Percentiles rank a stretch among this genome's conserved stretches.
phyloP scores from a whole-genome alignment of 2,329 filamentous ascomycete species.

The Trichophyton simii region DNA sequence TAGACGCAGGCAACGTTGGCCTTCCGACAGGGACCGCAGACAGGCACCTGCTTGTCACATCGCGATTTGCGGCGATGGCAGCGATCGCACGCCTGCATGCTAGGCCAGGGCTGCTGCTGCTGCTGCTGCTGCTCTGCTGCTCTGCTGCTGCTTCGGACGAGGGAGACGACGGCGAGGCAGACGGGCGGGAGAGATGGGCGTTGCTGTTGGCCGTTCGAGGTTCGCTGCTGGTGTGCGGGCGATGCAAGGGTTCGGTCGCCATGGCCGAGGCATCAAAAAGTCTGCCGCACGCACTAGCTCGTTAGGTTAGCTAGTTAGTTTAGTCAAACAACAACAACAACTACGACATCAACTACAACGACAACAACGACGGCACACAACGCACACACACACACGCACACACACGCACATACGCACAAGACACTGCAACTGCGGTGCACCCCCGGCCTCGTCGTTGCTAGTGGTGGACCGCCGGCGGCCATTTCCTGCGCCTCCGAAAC shows the following conservation, averaged over 20 bases:
- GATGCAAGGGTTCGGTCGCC: not conserved
- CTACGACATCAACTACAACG: too few relatives aligned
- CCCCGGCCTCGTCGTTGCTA: not conserved
- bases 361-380: too few relatives aligned
- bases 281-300: not conserved
- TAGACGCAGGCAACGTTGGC: slow-evolving; percentile 23
- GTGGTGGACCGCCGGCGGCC: not conserved
- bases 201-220: too few relatives aligned
- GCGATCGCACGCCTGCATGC: slow-evolving; percentile 26
- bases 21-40: slow-evolving; percentile 28
- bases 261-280: not conserved
- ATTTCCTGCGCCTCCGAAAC: not conserved
- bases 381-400: too few relatives aligned
- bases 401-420: too few relatives aligned
- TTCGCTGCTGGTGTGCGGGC: not conserved
- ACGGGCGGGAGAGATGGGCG: not conserved
- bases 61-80: slow-evolving; percentile 33
- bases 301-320: too few relatives aligned
- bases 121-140: too few relatives aligned
- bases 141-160: not conserved
- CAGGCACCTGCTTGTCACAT: slow-evolving; percentile 29
- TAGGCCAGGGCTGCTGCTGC: not conserved
- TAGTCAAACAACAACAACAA: too few relatives aligned
- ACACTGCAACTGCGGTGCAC: not conserved
- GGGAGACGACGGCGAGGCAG: not conserved